Percentiles rank a stretch among this genome's conserved stretches.
Conservation (phyloP, 495 filamentous ascomycete genomes). For the Aspergillus taichungensis region DNA sequence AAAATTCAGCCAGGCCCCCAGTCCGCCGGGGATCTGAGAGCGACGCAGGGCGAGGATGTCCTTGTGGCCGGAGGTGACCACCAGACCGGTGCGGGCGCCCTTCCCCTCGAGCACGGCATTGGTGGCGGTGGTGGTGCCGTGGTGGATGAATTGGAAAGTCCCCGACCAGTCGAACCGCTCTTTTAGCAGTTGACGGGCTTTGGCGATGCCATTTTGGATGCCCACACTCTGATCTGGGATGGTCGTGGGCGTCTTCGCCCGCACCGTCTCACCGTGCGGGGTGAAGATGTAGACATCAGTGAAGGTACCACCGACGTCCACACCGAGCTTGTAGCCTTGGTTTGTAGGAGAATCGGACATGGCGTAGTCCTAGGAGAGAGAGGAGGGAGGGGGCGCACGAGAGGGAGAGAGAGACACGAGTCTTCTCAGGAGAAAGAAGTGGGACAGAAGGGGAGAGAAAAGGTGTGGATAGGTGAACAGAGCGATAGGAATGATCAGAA, state of each 20-base stretch:
- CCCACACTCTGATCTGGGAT: slow-evolving; percentile 40
- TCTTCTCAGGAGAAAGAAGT: too few species aligned
- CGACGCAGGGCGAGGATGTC: slow-evolving; percentile 34
- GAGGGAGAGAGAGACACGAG: too few species aligned
- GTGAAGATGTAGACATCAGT: slow-evolving; percentile 41
- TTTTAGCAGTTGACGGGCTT: slow-evolving; percentile 24
- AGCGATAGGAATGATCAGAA: too few species aligned
- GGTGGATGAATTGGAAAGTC: slow-evolving; percentile 28
- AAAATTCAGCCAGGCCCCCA: slow-evolving; percentile 41
- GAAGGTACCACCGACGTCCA: slow-evolving; percentile 41
- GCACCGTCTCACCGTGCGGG: slow-evolving; percentile 28
- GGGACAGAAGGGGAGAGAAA: too few species aligned
- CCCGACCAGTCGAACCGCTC: slow-evolving; percentile 18
- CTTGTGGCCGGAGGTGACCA: slow-evolving; percentile 34
- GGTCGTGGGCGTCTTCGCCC: slow-evolving; percentile 43
- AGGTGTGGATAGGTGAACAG: too few species aligned
- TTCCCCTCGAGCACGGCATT: slow-evolving; percentile 37
- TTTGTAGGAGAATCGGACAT: background rate
- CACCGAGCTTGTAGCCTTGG: slow-evolving; percentile 27
- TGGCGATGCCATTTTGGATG: slow-evolving; percentile 34
- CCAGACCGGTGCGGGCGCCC: slow-evolving; percentile 30
- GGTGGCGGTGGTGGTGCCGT: slow-evolving; percentile 34
- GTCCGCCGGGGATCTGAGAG: slow-evolving; percentile 40
- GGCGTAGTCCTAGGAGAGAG: too few species aligned
- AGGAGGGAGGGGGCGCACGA: too few species aligned